These are phyloP conservation scores for Sclerotinia glacialis DNA, from an alignment of 2,329 filamentous ascomycete genomes.

Conservation along the genomic window DNA sequence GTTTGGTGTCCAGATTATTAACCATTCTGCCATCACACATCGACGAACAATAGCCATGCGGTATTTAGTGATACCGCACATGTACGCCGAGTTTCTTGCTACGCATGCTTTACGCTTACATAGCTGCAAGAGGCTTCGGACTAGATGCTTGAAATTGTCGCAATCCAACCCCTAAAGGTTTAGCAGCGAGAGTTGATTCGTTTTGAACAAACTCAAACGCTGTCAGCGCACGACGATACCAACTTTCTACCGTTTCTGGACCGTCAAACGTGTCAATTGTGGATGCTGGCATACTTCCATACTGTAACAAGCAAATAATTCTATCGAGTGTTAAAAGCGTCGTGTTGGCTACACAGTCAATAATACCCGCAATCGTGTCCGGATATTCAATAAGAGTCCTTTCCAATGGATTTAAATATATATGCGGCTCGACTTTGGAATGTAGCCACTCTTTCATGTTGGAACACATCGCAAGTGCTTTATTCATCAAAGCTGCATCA, in stretches of 20 bases:
- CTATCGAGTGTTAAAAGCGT: slow-evolving; percentile 7
- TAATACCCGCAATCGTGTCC: slow-evolving; percentile 2
- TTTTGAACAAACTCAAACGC: slow-evolving; percentile 7
- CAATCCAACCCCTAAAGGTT: background rate
- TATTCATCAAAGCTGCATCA: background rate
- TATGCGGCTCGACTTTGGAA: background rate
- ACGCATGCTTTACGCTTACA: too few relatives aligned
- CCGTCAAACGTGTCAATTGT: background rate
- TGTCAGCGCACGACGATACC: slow-evolving; percentile 9
- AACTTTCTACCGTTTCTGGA: background rate
- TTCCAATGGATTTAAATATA: background rate
- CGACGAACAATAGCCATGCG: too few relatives aligned
- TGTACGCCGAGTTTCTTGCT: too few relatives aligned
- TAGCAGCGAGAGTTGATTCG: slow-evolving; percentile 3
- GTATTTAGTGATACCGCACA: too few relatives aligned
- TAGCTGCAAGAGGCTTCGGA: background rate
- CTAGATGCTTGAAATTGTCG: background rate
- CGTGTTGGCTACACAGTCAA: slow-evolving; percentile 16
- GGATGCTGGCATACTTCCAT: background rate
- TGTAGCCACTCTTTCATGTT: background rate
- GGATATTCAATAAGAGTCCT: background rate
- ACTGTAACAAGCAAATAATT: slow-evolving; percentile 3
- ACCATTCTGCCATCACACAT: too few relatives aligned
- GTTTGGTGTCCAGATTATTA: too few relatives aligned
- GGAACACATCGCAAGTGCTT: background rate